Base-by-base conservation (phyloP, 257 asterid genomes). In the Euphrasia confusa region DNA sequence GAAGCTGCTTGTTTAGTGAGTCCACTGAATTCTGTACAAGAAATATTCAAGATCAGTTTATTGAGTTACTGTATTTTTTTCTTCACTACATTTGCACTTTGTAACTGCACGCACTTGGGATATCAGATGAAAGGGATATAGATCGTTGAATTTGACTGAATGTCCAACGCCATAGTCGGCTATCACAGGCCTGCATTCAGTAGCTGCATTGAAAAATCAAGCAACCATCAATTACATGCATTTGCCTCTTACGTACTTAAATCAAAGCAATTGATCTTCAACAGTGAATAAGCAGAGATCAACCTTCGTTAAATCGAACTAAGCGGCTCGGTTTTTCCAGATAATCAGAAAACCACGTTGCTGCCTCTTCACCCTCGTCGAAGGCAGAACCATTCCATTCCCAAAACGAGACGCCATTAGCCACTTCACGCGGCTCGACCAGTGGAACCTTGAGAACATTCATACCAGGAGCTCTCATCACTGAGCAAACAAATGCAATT, bases 381-480 rank as follows among this genome's bases (percentile, higher is more conserved):
- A 79, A 72, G 39, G 93, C 94, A 77, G 94, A 74, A 61, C 95
- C 95, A 58, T 80, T 72, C 95, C 95, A 87, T 47, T 79, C 82
- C 95, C 95, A 84, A 52, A 82, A 82, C 0, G 94, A 77, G 63
- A 87, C 80, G 58, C 84, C 89, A 55, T 84, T 68, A 8, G 85
- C 65, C 52, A 69, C 68, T 60, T 70, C 74, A 65, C 71, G 21
- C 52, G 84, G 89, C 53, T 70, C 73, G 9, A 71, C 64, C 75
- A 87, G 61, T 13, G 94, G 86, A 63, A 87, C 74, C 69, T 82
- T 82, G 59, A 84, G 78, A 26, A 24, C 70, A 73, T 53, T 71
- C 94, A 77, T 82, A 13, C 87, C 88, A 7, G 93, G 80, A 52
- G 90, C 90, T 54, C 54, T 76, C 66, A 83, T 57, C 75, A 79